phyloP scores from a whole-genome alignment of 805 yeast species.

The Soucietia sequanensis region DNA sequence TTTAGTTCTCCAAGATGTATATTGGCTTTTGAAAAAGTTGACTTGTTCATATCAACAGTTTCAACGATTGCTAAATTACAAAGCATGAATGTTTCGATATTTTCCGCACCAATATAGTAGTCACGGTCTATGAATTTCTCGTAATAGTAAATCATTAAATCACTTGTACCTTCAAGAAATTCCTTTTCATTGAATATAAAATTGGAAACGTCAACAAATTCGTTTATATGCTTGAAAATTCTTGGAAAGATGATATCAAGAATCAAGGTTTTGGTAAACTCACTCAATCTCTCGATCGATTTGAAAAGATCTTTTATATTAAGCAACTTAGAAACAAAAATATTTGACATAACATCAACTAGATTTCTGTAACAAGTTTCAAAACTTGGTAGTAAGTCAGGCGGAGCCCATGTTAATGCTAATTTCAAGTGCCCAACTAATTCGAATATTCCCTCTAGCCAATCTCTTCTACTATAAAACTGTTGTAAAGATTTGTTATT shows the following conservation, averaged over 20 bases:
- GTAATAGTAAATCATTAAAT: conserved; percentile 25
- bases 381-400: conserved; percentile 14
- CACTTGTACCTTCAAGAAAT: conserved; percentile 21
- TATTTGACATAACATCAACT: conserved; percentile 29
- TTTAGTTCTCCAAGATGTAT: conserved; percentile 15
- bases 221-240: conserved; percentile 33
- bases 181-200: conserved; percentile 35
- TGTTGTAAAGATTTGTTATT: conserved; percentile 17
- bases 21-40: conserved; percentile 5
- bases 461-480: conserved; percentile 27
- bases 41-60: conserved; percentile 5
- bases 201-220: conserved; percentile 29
- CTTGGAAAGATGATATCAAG: conserved; percentile 35
- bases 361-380: conserved; percentile 24
- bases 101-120: conserved; percentile 18
- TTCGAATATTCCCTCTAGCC: conserved; percentile 41
- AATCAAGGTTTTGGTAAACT: conserved; percentile 33
- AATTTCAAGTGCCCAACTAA: conserved; percentile 32
- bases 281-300: conserved; percentile 26
- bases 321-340: conserved; percentile 31
- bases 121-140: conserved; percentile 28
- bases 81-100: conserved; percentile 23
- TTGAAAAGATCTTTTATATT: conserved; percentile 18
- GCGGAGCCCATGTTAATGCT: conserved; percentile 21
- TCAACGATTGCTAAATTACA: conserved; percentile 35